Evolutionary conservation across 1,139 yeast species (phyloP), one percentile per base, ranked within the genome.

Genomic region (Yamadazyma atmosphaerica): DNA sequence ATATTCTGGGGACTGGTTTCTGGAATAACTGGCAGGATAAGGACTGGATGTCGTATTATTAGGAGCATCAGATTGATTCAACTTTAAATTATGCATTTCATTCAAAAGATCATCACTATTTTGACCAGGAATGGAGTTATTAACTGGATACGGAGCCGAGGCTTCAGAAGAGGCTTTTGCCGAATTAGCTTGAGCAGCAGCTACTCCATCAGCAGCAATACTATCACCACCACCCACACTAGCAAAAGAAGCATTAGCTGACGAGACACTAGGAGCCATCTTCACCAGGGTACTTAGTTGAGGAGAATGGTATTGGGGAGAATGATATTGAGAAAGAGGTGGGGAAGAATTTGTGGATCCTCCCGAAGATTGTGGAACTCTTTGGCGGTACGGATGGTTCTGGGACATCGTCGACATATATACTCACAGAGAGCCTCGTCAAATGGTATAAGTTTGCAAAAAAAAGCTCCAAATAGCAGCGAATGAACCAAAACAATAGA

Each of bases 371-470:
- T 27, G 41, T n/a, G 49, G 46, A 13, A 50, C 54, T 46, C 57
- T 61, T 43, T 62, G 69, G 39, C 70, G 65, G 46, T 65, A 65
- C 4, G 72, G 70, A 41, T 65, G 70, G 24, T 32, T 26, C 13
- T 12, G 21, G 4, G 34, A 27, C 38, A 28, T 28, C 4, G 14
- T n/a, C 12, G n/a, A 14, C 5, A 26, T 12, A n/a, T n/a, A n/a
- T n/a, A n/a, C n/a, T n/a, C n/a, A n/a, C n/a, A n/a, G n/a, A n/a
- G n/a, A n/a, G n/a, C n/a, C n/a, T n/a, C n/a, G n/a, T n/a, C n/a
- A n/a, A n/a, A n/a, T n/a, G n/a, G n/a, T n/a, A n/a, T n/a, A n/a
- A n/a, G n/a, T n/a, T n/a, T n/a, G n/a, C n/a, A n/a, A n/a, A n/a
- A n/a, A n/a, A n/a, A n/a, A n/a, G n/a, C 23, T 21, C 23, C 23